These are phyloP conservation scores for Cyphellophora attinorum DNA, from an alignment of 2,329 filamentous ascomycete genomes.

Conservation along the genomic window DNA sequence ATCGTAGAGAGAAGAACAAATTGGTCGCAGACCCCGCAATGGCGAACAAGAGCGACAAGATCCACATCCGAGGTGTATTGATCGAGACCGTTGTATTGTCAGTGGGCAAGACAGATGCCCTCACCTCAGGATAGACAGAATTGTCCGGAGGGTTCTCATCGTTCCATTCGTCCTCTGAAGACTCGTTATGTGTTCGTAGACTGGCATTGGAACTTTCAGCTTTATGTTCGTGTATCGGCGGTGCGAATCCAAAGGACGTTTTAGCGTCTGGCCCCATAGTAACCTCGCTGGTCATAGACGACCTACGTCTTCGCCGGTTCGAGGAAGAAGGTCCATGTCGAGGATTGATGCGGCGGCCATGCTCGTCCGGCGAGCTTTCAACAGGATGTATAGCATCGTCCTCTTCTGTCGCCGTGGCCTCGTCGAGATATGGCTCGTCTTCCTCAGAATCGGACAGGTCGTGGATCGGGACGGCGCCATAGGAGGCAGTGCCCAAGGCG, in stretches of 20 bases:
- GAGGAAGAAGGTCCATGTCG: conserved; percentile 2
- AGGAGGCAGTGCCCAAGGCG: conserved; percentile 51
- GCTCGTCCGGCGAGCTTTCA: not conserved
- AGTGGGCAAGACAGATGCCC: conserved; percentile 66
- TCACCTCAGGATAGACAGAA: conserved; percentile 59
- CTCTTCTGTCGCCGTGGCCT: conserved; percentile 1
- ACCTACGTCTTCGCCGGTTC: conserved; percentile 9
- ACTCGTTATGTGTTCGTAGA: conserved; percentile 17
- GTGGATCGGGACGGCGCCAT: conserved; percentile 43
- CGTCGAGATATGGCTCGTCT: conserved; percentile 15
- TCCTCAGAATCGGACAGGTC: conserved; percentile 18
- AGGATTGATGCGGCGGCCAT: not conserved
- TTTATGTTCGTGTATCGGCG: conserved; percentile 10
- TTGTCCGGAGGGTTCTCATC: conserved; percentile 27
- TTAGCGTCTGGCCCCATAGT: conserved; percentile 25
- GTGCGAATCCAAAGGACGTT: conserved; percentile 21
- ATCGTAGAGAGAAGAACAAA: conserved; percentile 80
- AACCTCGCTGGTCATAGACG: conserved; percentile 22
- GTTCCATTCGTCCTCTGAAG: conserved; percentile 22
- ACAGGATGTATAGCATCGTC: conserved; percentile 1
- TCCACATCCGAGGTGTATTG: conserved; percentile 78
- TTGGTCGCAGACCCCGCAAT: conserved; percentile 75
- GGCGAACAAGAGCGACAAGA: conserved; percentile 67
- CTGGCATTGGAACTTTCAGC: conserved; percentile 20
- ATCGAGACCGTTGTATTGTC: conserved; percentile 73